Evolutionary conservation across 306 rosid genomes (phyloP).

Genomic region (Ochetophila trinervis): DNA sequence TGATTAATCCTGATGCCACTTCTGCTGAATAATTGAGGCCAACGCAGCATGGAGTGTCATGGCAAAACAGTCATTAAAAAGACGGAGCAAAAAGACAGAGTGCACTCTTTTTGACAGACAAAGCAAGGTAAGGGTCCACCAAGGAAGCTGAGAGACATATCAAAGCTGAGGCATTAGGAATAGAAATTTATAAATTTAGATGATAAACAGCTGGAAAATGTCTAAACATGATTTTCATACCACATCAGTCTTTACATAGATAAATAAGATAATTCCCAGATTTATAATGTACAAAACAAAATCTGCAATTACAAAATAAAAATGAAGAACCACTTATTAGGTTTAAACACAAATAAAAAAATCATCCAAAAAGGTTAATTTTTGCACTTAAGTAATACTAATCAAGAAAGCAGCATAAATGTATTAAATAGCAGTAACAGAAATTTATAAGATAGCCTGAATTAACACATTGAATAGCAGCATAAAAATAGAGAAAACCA

Average conservation of each 20-base stretch:
- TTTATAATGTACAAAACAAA: slow-evolving; percentile 71
- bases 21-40: slow-evolving; percentile 53
- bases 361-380: too few species aligned
- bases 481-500: slow-evolving; percentile 74
- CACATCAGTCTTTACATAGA: slow-evolving; percentile 75
- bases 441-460: neutral
- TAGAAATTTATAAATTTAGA: too few species aligned
- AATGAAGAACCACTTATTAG: slow-evolving; percentile 3
- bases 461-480: slow-evolving; percentile 51
- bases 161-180: slow-evolving; percentile 1
- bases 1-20: slow-evolving; percentile 85
- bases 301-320: slow-evolving; percentile 43
- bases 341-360: neutral
- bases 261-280: slow-evolving; percentile 58
- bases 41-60: slow-evolving; percentile 70
- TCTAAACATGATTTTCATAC: slow-evolving; percentile 33
- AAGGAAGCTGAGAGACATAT: slow-evolving; percentile 57
- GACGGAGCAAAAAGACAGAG: slow-evolving; percentile 87
- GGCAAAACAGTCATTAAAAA: slow-evolving; percentile 86
- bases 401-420: too few species aligned
- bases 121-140: slow-evolving; percentile 80
- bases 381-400: too few species aligned
- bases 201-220: neutral
- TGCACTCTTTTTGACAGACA: slow-evolving; percentile 89
- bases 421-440: neutral